phyloP scores from a whole-genome alignment of 2,329 filamentous ascomycete genomes.

The Exophiala sp. region DNA sequence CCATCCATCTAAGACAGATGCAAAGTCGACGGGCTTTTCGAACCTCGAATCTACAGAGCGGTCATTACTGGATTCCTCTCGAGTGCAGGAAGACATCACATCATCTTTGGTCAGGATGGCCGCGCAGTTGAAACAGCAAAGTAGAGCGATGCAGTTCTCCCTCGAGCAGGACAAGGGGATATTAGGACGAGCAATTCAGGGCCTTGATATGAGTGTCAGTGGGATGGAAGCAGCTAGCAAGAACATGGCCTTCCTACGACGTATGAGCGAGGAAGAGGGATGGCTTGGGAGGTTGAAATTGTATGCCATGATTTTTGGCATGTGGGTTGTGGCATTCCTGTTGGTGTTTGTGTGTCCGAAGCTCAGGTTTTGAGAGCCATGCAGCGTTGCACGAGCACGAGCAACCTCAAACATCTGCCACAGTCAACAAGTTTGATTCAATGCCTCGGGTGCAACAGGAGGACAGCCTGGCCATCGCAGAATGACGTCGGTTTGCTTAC shows the following conservation, averaged over 20 bases:
- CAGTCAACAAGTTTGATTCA: too few relatives aligned
- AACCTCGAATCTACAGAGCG: constrained; percentile 53
- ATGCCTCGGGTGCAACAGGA: too few relatives aligned
- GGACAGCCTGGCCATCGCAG: too few relatives aligned
- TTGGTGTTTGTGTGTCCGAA: constrained; percentile 85
- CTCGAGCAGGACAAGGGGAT: constrained; percentile 56
- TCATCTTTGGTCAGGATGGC: constrained; percentile 77
- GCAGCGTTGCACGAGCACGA: too few relatives aligned
- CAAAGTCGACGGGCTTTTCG: constrained; percentile 32
- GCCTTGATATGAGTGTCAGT: constrained; percentile 68
- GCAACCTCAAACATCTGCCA: too few relatives aligned
- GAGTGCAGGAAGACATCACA: constrained; percentile 77
- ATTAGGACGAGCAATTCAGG: constrained; percentile 63
- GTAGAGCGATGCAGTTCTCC: constrained; percentile 24
- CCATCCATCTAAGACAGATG: constrained; percentile 6
- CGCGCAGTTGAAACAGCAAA: constrained; percentile 37
- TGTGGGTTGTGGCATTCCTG: constrained; percentile 72
- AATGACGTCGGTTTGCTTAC: too few relatives aligned
- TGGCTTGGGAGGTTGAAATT: constrained; percentile 80
- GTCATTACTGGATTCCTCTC: constrained; percentile 67
- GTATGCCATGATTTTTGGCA: constrained; percentile 73
- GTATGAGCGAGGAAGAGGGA: constrained; percentile 80
- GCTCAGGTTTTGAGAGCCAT: constrained; percentile 61
- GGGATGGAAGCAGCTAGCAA: constrained; percentile 71
- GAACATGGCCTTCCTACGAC: constrained; percentile 68